A percentile compares a stretch with the other conserved stretches of the same genome.
phyloP scores from a whole-genome alignment of 2,329 filamentous ascomycete species.

The Hypoxylon sp. region DNA sequence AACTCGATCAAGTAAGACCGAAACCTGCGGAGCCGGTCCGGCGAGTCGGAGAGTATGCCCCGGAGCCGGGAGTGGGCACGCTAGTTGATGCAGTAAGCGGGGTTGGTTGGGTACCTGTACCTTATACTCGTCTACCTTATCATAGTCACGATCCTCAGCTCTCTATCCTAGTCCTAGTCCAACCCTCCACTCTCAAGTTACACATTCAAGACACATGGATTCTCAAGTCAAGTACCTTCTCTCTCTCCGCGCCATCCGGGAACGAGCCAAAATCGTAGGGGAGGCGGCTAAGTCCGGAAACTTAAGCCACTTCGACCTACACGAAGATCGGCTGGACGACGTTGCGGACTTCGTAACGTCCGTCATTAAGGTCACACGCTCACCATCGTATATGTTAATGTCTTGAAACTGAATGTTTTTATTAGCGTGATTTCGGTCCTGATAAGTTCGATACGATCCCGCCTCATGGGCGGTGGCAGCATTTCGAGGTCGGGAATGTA shows the following conservation, averaged over 20 bases:
- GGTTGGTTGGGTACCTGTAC: constrained; percentile 13
- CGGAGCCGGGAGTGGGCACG: constrained; percentile 3
- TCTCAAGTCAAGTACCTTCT: constrained; percentile 18
- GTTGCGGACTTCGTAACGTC: constrained; percentile 27
- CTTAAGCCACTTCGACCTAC: constrained; percentile 17
- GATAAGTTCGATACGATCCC: constrained; percentile 76
- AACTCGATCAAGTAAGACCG: not conserved
- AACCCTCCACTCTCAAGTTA: not conserved
- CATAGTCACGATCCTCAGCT: not conserved
- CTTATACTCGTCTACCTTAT: not conserved
- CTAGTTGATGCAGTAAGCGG: constrained; percentile 17
- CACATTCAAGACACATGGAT: constrained; percentile 14
- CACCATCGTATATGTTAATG: not conserved
- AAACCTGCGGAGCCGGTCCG: not conserved
- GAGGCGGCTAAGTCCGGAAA: constrained; percentile 14
- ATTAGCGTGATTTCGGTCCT: constrained; percentile 66
- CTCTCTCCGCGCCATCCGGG: constrained; percentile 5
- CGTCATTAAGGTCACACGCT: constrained; percentile 13
- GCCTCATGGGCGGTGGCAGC: constrained; percentile 87
- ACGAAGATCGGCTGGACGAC: constrained; percentile 8
- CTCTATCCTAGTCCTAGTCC: too few species aligned
- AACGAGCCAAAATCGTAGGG: constrained; percentile 13
- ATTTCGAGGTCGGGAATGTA: constrained; percentile 83
- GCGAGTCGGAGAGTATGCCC: not conserved
- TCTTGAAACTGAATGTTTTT: not conserved